Base-by-base conservation (phyloP, 768 basidiomycete species). In the Mrakia frigida region DNA sequence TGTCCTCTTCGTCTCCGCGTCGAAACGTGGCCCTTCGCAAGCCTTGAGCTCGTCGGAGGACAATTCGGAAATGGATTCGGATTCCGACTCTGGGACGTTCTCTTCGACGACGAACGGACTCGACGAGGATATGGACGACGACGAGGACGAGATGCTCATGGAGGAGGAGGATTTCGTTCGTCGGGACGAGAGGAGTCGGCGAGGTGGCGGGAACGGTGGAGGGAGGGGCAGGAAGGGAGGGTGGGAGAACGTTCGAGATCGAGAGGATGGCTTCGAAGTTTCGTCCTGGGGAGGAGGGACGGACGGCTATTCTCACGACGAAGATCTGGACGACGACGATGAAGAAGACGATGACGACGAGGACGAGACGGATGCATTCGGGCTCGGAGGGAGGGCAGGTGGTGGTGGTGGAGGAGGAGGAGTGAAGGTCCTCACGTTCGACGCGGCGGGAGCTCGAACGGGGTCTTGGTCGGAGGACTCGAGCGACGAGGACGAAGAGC, bases 401-500 rank as follows among this genome's bases (percentile, higher is more conserved):
- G 53, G 71, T 35, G 31, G 53, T 2, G 31, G 70, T 7, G 53
- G 71, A 23, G 31, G 53, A 9, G 35, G 53, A 56, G 70, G 50
- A 31, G 70, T 72, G 46, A 72, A 72, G 35, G 72, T 77, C 25
- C 52, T 77, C 25, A 39, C 70, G 63, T 77, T 77, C 23, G 76
- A 77, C 63, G 60, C 70, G 28, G 31, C 35, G 11, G 76, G 76
- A 43, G 76, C 70, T 35, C 41, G 70, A 2, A 61, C 72, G 25
- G 67, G 67, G 21, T 50, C 59, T 10, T 77, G 76, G 76, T 73
- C 71, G 16, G 76, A 77, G 31, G 76, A 77, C 63, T 77, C 76
- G 63, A 77, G 76, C 76, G 76, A 77, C 46, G 76, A 43, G 52
- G 76, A 77, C 63, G 76, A 76, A 16, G 76, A 73, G 41, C 70